phyloP scores from a whole-genome alignment of 352 stramenopile genomes.

The Phytophthora hibernalis region DNA sequence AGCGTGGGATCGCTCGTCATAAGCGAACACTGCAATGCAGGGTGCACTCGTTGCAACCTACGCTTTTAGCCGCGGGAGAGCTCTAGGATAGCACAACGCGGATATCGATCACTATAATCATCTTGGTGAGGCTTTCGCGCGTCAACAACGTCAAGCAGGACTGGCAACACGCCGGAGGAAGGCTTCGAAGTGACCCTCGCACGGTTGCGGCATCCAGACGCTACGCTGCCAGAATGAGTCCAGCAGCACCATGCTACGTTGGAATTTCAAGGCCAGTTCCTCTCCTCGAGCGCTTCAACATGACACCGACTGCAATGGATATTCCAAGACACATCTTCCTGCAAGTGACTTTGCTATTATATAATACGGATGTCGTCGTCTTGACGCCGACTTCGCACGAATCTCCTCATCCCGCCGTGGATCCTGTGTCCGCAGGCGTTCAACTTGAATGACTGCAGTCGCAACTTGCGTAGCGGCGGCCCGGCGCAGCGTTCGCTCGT shows the following conservation, averaged over 20 bases:
- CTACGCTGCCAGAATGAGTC: constrained; percentile 3
- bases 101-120: neutral
- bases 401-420: constrained; percentile 5
- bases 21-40: too few species aligned
- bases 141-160: neutral
- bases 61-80: constrained; percentile 1
- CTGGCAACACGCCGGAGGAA: neutral
- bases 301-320: neutral
- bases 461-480: constrained; percentile 1
- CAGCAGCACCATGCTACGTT: constrained; percentile 4
- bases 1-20: neutral
- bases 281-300: neutral
- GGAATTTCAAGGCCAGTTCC: constrained; percentile 2
- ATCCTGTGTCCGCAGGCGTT: constrained; percentile 3
- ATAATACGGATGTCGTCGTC: too few species aligned
- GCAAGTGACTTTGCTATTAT: too few species aligned
- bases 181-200: neutral
- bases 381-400: neutral
- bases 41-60: neutral
- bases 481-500: constrained; percentile 19
- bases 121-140: constrained; percentile 8
- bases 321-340: too few species aligned
- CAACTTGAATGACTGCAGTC: constrained; percentile 14
- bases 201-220: constrained; percentile 3
- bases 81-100: too few species aligned